Conservation (phyloP, 140 eudicot species). For the Stevia rebaudiana region DNA sequence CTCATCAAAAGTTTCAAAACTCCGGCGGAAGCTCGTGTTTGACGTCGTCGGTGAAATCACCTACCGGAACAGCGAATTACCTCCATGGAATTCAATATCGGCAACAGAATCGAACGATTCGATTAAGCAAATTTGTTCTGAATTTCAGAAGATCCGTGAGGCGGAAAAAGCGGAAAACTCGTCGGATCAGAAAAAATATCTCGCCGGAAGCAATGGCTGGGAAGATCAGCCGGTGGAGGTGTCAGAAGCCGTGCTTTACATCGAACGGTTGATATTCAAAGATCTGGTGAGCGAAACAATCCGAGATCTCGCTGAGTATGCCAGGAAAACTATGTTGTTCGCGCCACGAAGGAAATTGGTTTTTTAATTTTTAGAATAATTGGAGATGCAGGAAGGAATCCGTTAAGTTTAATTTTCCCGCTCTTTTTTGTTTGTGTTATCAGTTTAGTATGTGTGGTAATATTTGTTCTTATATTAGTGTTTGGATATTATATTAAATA, state of each 20-base stretch:
- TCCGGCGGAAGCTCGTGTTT: conserved; percentile 62
- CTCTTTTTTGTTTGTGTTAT: conserved; percentile 25
- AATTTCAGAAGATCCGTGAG: conserved; percentile 52
- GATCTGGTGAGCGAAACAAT: conserved; percentile 72
- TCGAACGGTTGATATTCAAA: conserved; percentile 87
- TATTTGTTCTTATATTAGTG: conserved; percentile 11
- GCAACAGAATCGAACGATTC: conserved; percentile 2
- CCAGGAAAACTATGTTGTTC: conserved; percentile 36
- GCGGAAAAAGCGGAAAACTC: conserved; percentile 33
- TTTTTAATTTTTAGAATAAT: conserved; percentile 33
- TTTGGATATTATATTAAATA: conserved; percentile 7
- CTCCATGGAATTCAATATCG: conserved; percentile 56
- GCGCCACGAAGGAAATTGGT: conserved; percentile 82
- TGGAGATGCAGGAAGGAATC: not conserved
- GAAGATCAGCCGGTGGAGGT: conserved; percentile 52
- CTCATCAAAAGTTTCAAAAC: conserved; percentile 42
- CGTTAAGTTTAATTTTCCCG: conserved; percentile 30
- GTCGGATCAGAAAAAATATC: conserved; percentile 56
- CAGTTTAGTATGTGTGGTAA: not conserved
- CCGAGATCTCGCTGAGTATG: conserved; percentile 59
- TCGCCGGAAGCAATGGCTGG: conserved; percentile 61
- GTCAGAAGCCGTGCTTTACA: conserved; percentile 68
- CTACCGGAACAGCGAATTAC: conserved; percentile 41
- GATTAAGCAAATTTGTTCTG: conserved; percentile 43
- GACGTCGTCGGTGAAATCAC: conserved; percentile 53